A percentile compares a stretch with the other conserved stretches of the same genome.
Conservation (phyloP, 768 basidiomycete species). For the Boletus insuetus region DNA sequence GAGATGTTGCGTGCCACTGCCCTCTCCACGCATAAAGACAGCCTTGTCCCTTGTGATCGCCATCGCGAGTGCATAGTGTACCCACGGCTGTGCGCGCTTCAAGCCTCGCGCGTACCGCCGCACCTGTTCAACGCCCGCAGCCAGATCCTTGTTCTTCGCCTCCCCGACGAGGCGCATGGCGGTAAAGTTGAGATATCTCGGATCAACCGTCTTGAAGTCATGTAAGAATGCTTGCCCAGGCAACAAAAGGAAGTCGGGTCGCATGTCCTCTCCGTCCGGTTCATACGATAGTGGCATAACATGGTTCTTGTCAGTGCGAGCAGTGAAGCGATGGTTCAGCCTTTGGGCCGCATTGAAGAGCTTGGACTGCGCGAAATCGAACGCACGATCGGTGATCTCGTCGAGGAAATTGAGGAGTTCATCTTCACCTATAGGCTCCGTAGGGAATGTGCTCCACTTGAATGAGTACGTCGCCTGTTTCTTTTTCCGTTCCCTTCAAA, state of each 20-base stretch:
- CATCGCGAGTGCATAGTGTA: too few species aligned
- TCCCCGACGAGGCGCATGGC: slow-evolving; percentile 6
- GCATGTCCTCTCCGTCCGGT: not conserved
- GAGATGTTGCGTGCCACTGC: too few species aligned
- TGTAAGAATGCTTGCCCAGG: slow-evolving; percentile 4
- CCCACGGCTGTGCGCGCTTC: too few species aligned
- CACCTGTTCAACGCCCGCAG: too few species aligned
- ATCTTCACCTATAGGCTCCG: slow-evolving; percentile 2
- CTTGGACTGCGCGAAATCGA: not conserved
- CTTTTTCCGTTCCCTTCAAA: not conserved
- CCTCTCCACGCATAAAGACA: too few species aligned
- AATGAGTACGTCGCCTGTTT: slow-evolving; percentile 1
- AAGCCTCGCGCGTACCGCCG: too few species aligned
- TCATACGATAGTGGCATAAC: not conserved
- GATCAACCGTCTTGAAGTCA: not conserved
- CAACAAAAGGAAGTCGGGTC: not conserved
- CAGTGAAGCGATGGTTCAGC: not conserved
- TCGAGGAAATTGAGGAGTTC: slow-evolving; percentile 7
- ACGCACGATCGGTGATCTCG: slow-evolving; percentile 1
- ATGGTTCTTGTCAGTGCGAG: not conserved
- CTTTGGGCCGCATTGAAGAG: not conserved
- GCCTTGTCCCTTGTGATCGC: too few species aligned
- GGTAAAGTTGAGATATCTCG: not conserved
- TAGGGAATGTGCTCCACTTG: slow-evolving; percentile 3
- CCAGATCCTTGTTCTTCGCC: slow-evolving; percentile 5